These are phyloP conservation scores for Pulveroboletus sp. DNA, from an alignment of 768 basidiomycete species.

Conservation along the genomic window DNA sequence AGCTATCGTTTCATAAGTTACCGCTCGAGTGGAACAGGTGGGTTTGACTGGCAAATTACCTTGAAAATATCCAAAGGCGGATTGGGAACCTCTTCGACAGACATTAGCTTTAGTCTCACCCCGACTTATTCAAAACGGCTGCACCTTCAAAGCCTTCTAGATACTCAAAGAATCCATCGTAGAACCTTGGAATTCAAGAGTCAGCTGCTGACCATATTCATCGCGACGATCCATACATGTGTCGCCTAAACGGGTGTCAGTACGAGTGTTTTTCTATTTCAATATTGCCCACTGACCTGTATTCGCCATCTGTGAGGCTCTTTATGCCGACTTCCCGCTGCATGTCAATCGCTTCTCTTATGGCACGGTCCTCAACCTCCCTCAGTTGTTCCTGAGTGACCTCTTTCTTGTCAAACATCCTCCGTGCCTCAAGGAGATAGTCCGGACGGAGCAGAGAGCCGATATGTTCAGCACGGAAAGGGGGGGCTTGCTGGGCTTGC, in stretches of 20 bases:
- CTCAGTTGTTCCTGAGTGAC: conserved; percentile 32
- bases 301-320: conserved; percentile 41
- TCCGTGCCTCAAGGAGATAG: conserved; percentile 35
- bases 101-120: background rate
- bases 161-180: conserved; percentile 27
- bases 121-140: background rate
- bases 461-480: conserved; percentile 43
- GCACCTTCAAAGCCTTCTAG: conserved; percentile 25
- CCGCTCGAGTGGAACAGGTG: background rate
- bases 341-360: conserved; percentile 33
- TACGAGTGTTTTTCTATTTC: background rate
- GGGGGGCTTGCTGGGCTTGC: conserved; percentile 33
- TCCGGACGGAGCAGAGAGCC: conserved; percentile 42
- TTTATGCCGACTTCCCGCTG: conserved; percentile 40
- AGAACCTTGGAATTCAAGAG: conserved; percentile 16
- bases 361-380: conserved; percentile 37
- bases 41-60: background rate
- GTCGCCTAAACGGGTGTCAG: conserved; percentile 18
- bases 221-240: conserved; percentile 16
- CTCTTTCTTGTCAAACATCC: conserved; percentile 32
- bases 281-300: conserved; percentile 25
- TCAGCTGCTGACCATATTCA: background rate
- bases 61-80: conserved; percentile 27
- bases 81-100: conserved; percentile 16
- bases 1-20: conserved; percentile 10